Conservation (phyloP, 345 rosid species). For the Salix koriyanagi region DNA sequence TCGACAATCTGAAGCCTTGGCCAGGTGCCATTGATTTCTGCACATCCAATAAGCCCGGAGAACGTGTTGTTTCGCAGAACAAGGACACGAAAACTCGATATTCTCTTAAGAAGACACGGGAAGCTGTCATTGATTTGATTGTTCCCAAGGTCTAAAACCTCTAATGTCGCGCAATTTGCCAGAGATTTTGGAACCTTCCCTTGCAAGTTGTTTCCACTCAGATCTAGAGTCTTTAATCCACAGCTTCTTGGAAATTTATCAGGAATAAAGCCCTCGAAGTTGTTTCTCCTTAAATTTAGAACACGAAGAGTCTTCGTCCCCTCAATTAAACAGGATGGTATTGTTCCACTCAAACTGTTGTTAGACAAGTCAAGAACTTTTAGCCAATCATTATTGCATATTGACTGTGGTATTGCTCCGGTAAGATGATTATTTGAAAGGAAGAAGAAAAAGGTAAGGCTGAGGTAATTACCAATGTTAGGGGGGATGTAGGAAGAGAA, state of each 20-base stretch:
- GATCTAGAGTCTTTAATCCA: slow-evolving; percentile 25
- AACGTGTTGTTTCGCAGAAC: slow-evolving; percentile 32
- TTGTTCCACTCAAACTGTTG: slow-evolving; percentile 27
- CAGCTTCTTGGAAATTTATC: slow-evolving; percentile 12
- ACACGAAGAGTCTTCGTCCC: slow-evolving; percentile 13
- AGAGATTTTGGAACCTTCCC: slow-evolving; percentile 36
- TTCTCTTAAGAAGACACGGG: slow-evolving; percentile 31
- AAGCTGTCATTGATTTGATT: slow-evolving; percentile 27
- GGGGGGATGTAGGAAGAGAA: slow-evolving; percentile 21
- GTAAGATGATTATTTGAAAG: slow-evolving; percentile 27
- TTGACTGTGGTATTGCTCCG: slow-evolving; percentile 32
- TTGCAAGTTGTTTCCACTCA: slow-evolving; percentile 27
- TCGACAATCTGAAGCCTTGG: slow-evolving; percentile 37
- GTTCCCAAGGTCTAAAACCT: slow-evolving; percentile 38
- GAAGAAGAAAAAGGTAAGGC: slow-evolving; percentile 8
- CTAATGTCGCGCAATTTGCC: slow-evolving; percentile 21
- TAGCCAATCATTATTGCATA: slow-evolving; percentile 24
- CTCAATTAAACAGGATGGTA: slow-evolving; percentile 27
- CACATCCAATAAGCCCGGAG: slow-evolving; percentile 15
- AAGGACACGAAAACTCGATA: slow-evolving; percentile 32
- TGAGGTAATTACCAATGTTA: slow-evolving; percentile 12
- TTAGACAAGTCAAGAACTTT: slow-evolving; percentile 32
- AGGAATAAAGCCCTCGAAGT: slow-evolving; percentile 14
- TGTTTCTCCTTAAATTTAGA: slow-evolving; percentile 32
- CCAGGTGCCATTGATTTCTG: not conserved